A percentile compares a stretch with the other conserved stretches of the same genome.
Evolutionary conservation across 495 filamentous ascomycete species (phyloP).

Genomic region (Corynascus novoguineensis): DNA sequence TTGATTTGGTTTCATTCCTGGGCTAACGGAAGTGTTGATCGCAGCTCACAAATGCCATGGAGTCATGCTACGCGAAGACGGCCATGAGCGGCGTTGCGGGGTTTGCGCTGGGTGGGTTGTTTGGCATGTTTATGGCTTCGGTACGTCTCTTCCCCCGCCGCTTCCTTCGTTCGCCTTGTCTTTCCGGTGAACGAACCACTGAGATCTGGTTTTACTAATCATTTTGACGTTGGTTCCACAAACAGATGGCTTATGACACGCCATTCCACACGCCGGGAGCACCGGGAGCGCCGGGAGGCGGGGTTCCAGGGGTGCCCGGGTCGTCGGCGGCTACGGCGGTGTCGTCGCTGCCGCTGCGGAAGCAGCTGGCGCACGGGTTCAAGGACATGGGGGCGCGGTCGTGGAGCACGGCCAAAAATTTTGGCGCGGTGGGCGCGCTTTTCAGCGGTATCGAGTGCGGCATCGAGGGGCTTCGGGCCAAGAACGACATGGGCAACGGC

Average conservation of each 20-base stretch:
- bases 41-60: constrained; percentile 58
- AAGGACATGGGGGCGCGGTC: constrained; percentile 87
- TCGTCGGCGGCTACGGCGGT: constrained; percentile 39
- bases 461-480: constrained; percentile 85
- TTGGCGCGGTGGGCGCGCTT: constrained; percentile 82
- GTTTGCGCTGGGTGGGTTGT: constrained; percentile 85
- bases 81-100: constrained; percentile 78
- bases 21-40: neutral
- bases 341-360: constrained; percentile 64
- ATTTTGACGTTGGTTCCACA: no score
- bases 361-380: constrained; percentile 80
- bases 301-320: constrained; percentile 10
- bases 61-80: constrained; percentile 81
- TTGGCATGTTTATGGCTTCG: constrained; percentile 92
- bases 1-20: neutral
- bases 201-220: neutral
- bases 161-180: neutral
- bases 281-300: neutral
- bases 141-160: constrained; percentile 43
- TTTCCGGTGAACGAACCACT: no score
- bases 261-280: constrained; percentile 23
- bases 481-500: constrained; percentile 89
- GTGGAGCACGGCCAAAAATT: constrained; percentile 86
- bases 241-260: constrained; percentile 38
- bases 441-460: constrained; percentile 93